Conservation (phyloP, 2,329 filamentous ascomycete genomes). For the Aspergillus pseudoglaucus region DNA sequence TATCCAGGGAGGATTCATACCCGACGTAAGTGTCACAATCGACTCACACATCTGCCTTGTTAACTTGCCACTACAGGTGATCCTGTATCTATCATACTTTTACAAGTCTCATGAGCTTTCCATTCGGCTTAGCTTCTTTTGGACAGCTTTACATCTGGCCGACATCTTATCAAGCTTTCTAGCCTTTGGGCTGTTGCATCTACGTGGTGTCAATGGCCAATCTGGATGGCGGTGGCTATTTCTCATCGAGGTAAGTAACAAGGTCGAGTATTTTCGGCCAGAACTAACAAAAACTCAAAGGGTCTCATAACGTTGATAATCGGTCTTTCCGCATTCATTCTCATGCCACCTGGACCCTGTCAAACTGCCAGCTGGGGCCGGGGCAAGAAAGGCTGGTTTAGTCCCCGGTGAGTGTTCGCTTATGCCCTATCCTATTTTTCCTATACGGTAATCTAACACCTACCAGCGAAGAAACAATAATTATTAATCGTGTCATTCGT, state of each 20-base stretch:
- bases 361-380: constrained; percentile 3
- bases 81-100: constrained; percentile 60
- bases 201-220: constrained; percentile 24
- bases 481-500: constrained; percentile 54
- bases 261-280: constrained; percentile 29
- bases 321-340: constrained; percentile 39
- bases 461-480: constrained; percentile 48
- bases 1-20: background rate
- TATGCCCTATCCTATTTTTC: no score
- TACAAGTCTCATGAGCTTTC: constrained; percentile 63
- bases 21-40: background rate
- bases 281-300: constrained; percentile 19
- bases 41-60: background rate
- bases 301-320: background rate
- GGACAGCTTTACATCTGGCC: constrained; percentile 31
- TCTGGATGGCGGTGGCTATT: constrained; percentile 33
- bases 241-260: constrained; percentile 29
- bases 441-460: no score
- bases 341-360: constrained; percentile 1
- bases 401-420: no score
- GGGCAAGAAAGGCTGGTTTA: constrained; percentile 31
- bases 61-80: background rate
- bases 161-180: constrained; percentile 39
- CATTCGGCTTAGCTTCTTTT: constrained; percentile 27
- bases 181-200: constrained; percentile 34